A percentile compares a stretch with the other conserved stretches of the same genome.
These are phyloP conservation scores for Globisporangium recalcitrans DNA, from an alignment of 352 stramenopile species.

Conservation along the genomic window DNA sequence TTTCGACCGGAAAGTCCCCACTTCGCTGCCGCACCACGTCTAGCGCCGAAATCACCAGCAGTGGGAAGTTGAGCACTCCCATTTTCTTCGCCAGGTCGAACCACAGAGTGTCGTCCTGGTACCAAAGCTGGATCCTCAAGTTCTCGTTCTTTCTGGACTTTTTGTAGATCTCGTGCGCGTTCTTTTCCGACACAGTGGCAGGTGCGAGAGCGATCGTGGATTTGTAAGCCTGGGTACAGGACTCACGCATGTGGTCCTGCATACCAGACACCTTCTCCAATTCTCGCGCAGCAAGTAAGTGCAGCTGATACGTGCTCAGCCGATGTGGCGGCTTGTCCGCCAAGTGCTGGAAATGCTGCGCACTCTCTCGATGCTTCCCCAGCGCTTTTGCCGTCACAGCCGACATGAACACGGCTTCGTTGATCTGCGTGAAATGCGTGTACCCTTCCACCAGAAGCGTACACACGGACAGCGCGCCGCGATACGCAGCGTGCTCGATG, in stretches of 20 bases:
- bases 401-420: constrained; percentile 63
- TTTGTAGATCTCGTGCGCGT: constrained; percentile 46
- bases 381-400: constrained; percentile 51
- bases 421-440: constrained; percentile 25
- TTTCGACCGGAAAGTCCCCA: constrained; percentile 16
- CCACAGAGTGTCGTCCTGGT: constrained; percentile 49
- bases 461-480: constrained; percentile 57
- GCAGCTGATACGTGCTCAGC: constrained; percentile 46
- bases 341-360: constrained; percentile 70
- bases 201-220: constrained; percentile 43
- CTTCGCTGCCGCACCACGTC: constrained; percentile 22
- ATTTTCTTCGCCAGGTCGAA: constrained; percentile 51
- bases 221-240: constrained; percentile 53
- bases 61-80: constrained; percentile 36
- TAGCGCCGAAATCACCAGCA: constrained; percentile 32
- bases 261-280: constrained; percentile 39
- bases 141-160: constrained; percentile 65
- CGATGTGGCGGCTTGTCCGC: constrained; percentile 50
- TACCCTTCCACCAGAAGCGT: constrained; percentile 66
- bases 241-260: constrained; percentile 38
- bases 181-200: constrained; percentile 44
- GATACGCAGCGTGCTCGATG: constrained; percentile 57
- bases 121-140: constrained; percentile 52
- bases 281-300: constrained; percentile 50
- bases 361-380: constrained; percentile 49